phyloP scores from a whole-genome alignment of 1,139 yeast genomes.

The Saccharomyces uvarum region DNA sequence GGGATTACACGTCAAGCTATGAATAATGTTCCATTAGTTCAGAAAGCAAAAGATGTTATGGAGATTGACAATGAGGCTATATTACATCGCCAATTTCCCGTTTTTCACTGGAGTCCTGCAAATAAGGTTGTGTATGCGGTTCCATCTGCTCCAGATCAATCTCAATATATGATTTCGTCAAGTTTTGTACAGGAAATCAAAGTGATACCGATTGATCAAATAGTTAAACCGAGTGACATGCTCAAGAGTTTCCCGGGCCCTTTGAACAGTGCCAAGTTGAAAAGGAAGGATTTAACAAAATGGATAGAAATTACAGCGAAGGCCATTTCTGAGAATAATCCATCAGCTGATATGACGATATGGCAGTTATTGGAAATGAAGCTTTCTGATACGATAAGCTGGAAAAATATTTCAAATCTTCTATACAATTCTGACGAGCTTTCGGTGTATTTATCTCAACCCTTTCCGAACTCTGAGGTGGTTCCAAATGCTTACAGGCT shows the following conservation, averaged over 20 bases:
- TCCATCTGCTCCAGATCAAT: conserved; percentile 31
- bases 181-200: conserved; percentile 27
- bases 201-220: conserved; percentile 30
- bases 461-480: conserved; percentile 8
- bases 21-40: background rate
- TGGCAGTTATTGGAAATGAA: conserved; percentile 22
- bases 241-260: conserved; percentile 35
- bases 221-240: conserved; percentile 26
- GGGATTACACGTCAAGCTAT: background rate
- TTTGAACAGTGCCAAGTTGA: conserved; percentile 22
- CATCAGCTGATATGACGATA: conserved; percentile 12
- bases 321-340: conserved; percentile 8
- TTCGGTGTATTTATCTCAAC: conserved; percentile 20
- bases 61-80: conserved; percentile 25
- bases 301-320: conserved; percentile 23
- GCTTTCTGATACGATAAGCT: conserved; percentile 14
- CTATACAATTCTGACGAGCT: conserved; percentile 28
- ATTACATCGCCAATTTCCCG: conserved; percentile 58
- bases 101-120: conserved; percentile 62
- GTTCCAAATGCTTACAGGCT: conserved; percentile 22
- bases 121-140: conserved; percentile 40
- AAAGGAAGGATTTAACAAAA: conserved; percentile 24
- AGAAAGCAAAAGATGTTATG: conserved; percentile 9
- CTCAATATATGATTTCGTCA: conserved; percentile 13
- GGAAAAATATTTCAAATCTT: conserved; percentile 22